Evolutionary conservation across 108 stramenopile species (phyloP).

Genomic region (Nannochloropsis granulata): DNA sequence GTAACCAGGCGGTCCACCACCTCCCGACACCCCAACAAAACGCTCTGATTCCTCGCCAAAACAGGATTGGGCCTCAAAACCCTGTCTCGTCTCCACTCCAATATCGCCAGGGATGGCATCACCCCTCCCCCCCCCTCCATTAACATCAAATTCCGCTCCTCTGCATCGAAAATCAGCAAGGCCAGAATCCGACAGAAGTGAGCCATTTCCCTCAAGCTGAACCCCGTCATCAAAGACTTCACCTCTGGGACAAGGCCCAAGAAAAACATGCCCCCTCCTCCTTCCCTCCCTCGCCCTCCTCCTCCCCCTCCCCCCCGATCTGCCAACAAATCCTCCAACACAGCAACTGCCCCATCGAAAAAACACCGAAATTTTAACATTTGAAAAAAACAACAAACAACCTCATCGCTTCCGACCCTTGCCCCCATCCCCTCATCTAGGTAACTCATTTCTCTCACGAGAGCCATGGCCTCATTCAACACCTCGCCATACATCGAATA

Average conservation of each 20-base stretch:
- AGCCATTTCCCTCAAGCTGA: constrained; percentile 57
- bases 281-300: no score
- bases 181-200: constrained; percentile 68
- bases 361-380: constrained; percentile 43
- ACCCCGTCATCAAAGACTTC: constrained; percentile 42
- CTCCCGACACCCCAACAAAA: constrained; percentile 48
- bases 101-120: constrained; percentile 54
- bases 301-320: constrained; percentile 7
- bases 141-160: constrained; percentile 47
- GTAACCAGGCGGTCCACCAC: constrained; percentile 44
- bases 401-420: constrained; percentile 25
- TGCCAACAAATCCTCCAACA: constrained; percentile 59
- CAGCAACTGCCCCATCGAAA: constrained; percentile 49
- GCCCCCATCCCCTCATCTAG: constrained; percentile 40
- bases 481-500: background rate
- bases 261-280: constrained; percentile 34
- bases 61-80: constrained; percentile 38
- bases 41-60: constrained; percentile 60
- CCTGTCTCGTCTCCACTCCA: constrained; percentile 58
- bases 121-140: constrained; percentile 10
- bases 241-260: constrained; percentile 51
- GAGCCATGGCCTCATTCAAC: constrained; percentile 51
- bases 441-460: constrained; percentile 46
- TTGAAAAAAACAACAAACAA: constrained; percentile 46
- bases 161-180: constrained; percentile 67